phyloP scores from a whole-genome alignment of 2,329 filamentous ascomycete species.

The Epichloe amarillans region DNA sequence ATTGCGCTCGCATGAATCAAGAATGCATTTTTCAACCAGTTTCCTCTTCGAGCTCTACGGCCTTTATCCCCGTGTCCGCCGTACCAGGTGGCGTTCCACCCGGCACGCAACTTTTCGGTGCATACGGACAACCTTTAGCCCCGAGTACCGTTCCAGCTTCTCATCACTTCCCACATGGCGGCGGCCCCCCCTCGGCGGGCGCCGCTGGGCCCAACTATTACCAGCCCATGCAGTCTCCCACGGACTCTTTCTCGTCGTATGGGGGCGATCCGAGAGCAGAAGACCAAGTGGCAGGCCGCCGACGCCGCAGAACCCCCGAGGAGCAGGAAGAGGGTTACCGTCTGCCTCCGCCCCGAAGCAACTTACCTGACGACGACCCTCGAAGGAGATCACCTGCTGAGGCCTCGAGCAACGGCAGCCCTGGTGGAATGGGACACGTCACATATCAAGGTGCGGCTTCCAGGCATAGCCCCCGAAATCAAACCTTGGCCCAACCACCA shows the following conservation, averaged over 20 bases:
- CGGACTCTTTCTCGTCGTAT: slow-evolving; percentile 28
- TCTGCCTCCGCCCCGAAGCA: slow-evolving; percentile 29
- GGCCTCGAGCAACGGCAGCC: slow-evolving; percentile 33
- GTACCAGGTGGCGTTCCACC: slow-evolving; percentile 44
- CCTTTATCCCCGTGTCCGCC: slow-evolving; percentile 45
- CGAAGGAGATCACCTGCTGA: slow-evolving; percentile 38
- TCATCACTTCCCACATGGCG: slow-evolving; percentile 11
- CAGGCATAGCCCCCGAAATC: slow-evolving; percentile 25
- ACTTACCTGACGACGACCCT: slow-evolving; percentile 33
- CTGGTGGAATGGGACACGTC: slow-evolving; percentile 26
- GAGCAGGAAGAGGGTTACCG: slow-evolving; percentile 29
- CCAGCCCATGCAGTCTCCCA: slow-evolving; percentile 30
- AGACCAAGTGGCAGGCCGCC: slow-evolving; percentile 18
- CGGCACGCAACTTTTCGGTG: slow-evolving; percentile 42
- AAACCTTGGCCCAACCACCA: slow-evolving; percentile 15
- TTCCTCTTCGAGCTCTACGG: slow-evolving; percentile 40
- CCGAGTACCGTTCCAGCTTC: slow-evolving; percentile 16
- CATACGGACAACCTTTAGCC: slow-evolving; percentile 43
- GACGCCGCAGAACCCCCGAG: slow-evolving; percentile 24
- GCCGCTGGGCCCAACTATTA: slow-evolving; percentile 27
- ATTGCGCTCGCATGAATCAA: slow-evolving; percentile 48
- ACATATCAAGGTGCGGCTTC: slow-evolving; percentile 22
- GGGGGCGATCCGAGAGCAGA: slow-evolving; percentile 20
- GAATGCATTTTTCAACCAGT: slow-evolving; percentile 50
- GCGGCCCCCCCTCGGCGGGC: slow-evolving; percentile 9